Percentiles rank a stretch among this genome's conserved stretches.
Evolutionary conservation across 129 eudicot genomes (phyloP).

Genomic region (Ambrosia trifida): DNA sequence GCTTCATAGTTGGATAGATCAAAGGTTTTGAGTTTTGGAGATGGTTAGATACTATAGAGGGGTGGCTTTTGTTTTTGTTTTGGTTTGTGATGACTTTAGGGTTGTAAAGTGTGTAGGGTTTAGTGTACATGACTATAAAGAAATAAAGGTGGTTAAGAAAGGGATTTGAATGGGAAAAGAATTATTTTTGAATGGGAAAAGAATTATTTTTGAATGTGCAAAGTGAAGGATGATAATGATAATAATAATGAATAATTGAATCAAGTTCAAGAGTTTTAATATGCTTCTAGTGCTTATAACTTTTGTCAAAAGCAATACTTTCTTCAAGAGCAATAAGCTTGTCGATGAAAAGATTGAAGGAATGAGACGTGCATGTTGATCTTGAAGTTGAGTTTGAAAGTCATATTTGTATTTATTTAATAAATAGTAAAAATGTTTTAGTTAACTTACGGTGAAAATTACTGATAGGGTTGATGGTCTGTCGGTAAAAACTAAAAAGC

Average conservation of each 20-base stretch:
- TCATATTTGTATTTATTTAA: background rate
- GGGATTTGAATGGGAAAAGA: slow-evolving; percentile 26
- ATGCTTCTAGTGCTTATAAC: slow-evolving; percentile 29
- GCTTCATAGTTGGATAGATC: too few relatives aligned
- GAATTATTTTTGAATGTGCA: slow-evolving; percentile 43
- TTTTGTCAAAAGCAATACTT: slow-evolving; percentile 22
- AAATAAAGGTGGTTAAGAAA: slow-evolving; percentile 26
- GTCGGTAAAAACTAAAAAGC: too few relatives aligned
- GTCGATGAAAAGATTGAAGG: slow-evolving; percentile 6
- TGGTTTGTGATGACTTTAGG: slow-evolving; percentile 22
- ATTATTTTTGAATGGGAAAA: slow-evolving; percentile 40
- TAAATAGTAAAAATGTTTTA: background rate
- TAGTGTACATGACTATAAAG: slow-evolving; percentile 39
- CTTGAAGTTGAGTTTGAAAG: background rate
- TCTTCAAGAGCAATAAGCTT: slow-evolving; percentile 10
- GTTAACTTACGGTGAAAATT: background rate
- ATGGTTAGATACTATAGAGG: slow-evolving; percentile 19
- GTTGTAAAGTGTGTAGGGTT: slow-evolving; percentile 30
- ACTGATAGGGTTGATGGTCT: too few relatives aligned
- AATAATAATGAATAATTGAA: slow-evolving; percentile 25
- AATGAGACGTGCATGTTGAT: background rate
- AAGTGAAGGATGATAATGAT: slow-evolving; percentile 20
- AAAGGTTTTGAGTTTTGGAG: slow-evolving; percentile 18
- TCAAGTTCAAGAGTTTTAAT: slow-evolving; percentile 22
- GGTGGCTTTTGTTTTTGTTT: slow-evolving; percentile 19